phyloP scores from a whole-genome alignment of 805 yeast species.

The Naumovozyma castellii region DNA sequence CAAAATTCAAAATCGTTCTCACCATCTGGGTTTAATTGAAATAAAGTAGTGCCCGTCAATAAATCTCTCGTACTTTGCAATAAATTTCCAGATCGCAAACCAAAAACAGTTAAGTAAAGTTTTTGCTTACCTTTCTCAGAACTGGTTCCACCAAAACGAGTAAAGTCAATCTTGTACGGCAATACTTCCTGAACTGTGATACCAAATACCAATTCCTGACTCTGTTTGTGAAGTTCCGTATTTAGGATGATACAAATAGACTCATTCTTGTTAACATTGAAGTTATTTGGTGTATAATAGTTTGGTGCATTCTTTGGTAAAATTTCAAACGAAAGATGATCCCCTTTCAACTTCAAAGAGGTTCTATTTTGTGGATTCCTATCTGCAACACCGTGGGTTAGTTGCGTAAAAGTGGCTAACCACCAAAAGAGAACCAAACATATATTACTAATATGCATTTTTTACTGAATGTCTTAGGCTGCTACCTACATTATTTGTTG shows the following conservation, averaged over 20 bases:
- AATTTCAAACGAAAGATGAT: not conserved
- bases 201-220: slow-evolving; percentile 7
- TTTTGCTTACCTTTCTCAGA: slow-evolving; percentile 18
- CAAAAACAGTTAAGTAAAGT: slow-evolving; percentile 5
- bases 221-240: not conserved
- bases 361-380: not conserved
- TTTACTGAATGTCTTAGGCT: too few species aligned
- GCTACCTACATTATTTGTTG: not conserved
- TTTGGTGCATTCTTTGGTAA: too few species aligned
- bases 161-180: slow-evolving; percentile 9
- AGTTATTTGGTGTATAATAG: too few species aligned
- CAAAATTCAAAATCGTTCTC: slow-evolving; percentile 19
- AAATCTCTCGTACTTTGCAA: slow-evolving; percentile 13
- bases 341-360: not conserved
- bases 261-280: not conserved
- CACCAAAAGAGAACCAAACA: not conserved
- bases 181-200: slow-evolving; percentile 12
- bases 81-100: slow-evolving; percentile 12
- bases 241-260: slow-evolving; percentile 1
- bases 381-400: too few species aligned
- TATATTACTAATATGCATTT: not conserved
- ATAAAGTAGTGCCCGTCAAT: slow-evolving; percentile 9
- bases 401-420: not conserved
- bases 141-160: slow-evolving; percentile 22
- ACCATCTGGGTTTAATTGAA: slow-evolving; percentile 8